These are phyloP conservation scores for Vigna nakashimae DNA, from an alignment of 306 rosid species.

Conservation along the genomic window DNA sequence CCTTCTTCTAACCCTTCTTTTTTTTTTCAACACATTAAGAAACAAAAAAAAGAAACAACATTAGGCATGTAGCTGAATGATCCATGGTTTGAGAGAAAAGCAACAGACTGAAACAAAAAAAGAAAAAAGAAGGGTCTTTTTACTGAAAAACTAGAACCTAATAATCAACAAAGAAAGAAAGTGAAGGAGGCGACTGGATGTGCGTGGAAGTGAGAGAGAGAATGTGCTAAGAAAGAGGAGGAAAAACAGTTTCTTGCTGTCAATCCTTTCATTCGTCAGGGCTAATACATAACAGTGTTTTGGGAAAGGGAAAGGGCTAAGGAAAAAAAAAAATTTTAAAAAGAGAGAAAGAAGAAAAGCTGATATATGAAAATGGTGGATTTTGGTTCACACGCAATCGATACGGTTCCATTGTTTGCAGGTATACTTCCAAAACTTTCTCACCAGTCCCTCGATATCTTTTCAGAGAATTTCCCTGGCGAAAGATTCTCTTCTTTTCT, in stretches of 20 bases:
- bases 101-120: background rate
- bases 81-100: background rate
- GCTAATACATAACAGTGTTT: conserved; percentile 57
- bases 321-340: background rate
- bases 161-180: conserved; percentile 16
- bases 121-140: background rate
- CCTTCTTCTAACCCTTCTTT: conserved; percentile 66
- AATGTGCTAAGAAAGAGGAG: conserved; percentile 44
- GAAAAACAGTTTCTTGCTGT: conserved; percentile 55
- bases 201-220: conserved; percentile 41
- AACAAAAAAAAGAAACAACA: background rate
- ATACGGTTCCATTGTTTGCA: conserved; percentile 38
- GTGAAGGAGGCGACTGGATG: conserved; percentile 14
- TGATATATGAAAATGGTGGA: conserved; percentile 42
- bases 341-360: conserved; percentile 38
- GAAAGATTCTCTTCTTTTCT: conserved; percentile 32
- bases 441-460: conserved; percentile 38
- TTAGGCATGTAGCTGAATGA: conserved; percentile 6
- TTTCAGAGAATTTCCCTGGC: conserved; percentile 53
- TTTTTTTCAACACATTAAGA: background rate
- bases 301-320: conserved; percentile 21
- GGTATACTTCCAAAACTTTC: conserved; percentile 53
- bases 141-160: background rate
- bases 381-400: conserved; percentile 68
- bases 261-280: conserved; percentile 58